phyloP scores from a whole-genome alignment of 441 rosid species.

The Metrosideros polymorpha region DNA sequence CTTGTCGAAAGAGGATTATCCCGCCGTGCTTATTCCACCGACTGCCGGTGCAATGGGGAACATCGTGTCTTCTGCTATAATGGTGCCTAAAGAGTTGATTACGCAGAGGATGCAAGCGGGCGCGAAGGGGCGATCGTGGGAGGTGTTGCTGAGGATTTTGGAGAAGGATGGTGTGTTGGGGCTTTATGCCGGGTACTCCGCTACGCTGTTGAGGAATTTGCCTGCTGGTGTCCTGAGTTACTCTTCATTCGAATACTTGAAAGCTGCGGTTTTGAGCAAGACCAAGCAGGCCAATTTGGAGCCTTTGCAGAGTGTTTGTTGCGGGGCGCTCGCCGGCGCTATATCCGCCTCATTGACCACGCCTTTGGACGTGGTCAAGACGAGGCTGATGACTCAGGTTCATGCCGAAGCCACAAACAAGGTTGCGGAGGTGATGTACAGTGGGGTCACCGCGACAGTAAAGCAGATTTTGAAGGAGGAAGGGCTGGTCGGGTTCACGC shows the following conservation, averaged over 20 bases:
- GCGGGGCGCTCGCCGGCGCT: conserved; percentile 92
- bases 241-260: conserved; percentile 82
- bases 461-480: conserved; percentile 86
- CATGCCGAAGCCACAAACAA: conserved; percentile 37
- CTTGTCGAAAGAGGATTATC: conserved; percentile 50
- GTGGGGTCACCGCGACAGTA: conserved; percentile 53
- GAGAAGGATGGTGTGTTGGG: conserved; percentile 86
- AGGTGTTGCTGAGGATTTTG: conserved; percentile 56
- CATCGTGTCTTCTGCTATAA: conserved; percentile 80
- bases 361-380: conserved; percentile 84
- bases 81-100: conserved; percentile 90
- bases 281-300: conserved; percentile 52
- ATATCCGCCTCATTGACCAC: conserved; percentile 85
- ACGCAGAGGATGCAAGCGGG: conserved; percentile 94
- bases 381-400: conserved; percentile 89
- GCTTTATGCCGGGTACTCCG: conserved; percentile 85
- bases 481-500: conserved; percentile 76
- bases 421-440: conserved; percentile 48
- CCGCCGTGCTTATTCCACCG: conserved; percentile 77
- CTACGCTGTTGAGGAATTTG: conserved; percentile 76
- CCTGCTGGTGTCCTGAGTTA: conserved; percentile 93
- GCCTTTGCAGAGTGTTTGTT: conserved; percentile 78
- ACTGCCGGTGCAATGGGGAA: conserved; percentile 97
- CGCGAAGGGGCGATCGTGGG: conserved; percentile 75
- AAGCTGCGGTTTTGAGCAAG: conserved; percentile 68